phyloP scores from a whole-genome alignment of 139 green algal genomes.

The Pseudopediastrum boryanum region DNA sequence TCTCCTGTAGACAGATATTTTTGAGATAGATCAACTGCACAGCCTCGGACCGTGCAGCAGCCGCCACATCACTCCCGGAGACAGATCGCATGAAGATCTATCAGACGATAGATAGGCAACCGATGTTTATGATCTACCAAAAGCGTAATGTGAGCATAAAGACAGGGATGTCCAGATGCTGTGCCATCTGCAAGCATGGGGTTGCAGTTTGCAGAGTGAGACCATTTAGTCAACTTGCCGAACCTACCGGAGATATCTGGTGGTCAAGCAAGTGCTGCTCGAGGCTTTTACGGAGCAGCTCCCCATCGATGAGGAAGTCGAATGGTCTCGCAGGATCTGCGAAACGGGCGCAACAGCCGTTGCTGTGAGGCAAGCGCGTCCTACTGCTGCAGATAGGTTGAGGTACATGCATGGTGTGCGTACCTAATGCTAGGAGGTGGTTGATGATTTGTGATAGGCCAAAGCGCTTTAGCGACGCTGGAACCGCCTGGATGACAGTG shows the following conservation, averaged over 20 bases:
- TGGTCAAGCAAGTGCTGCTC: slow-evolving; percentile 75
- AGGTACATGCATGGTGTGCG: slow-evolving; percentile 8
- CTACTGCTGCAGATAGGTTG: neutral
- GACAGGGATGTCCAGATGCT: no score
- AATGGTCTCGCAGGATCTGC: slow-evolving; percentile 86
- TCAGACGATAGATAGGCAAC: no score
- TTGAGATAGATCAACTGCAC: no score
- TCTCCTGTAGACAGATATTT: no score
- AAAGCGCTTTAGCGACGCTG: slow-evolving; percentile 85
- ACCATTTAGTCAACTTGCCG: neutral
- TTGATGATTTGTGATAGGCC: slow-evolving; percentile 98
- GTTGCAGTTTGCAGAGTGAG: no score
- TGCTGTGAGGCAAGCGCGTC: neutral
- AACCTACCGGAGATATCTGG: slow-evolving; percentile 77
- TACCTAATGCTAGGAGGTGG: slow-evolving; percentile 85
- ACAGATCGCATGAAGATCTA: neutral
- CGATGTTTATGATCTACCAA: no score
- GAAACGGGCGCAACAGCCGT: neutral
- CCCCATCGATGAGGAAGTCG: slow-evolving; percentile 92
- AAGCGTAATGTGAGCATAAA: no score
- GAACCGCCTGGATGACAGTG: slow-evolving; percentile 74
- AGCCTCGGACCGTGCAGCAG: no score
- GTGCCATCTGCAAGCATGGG: no score
- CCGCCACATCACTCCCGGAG: neutral
- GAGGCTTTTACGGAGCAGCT: slow-evolving; percentile 86